Percentiles rank a stretch among this genome's conserved stretches.
Conservation (phyloP, 2,329 filamentous ascomycete genomes). For the Aspergillaceae sp. region DNA sequence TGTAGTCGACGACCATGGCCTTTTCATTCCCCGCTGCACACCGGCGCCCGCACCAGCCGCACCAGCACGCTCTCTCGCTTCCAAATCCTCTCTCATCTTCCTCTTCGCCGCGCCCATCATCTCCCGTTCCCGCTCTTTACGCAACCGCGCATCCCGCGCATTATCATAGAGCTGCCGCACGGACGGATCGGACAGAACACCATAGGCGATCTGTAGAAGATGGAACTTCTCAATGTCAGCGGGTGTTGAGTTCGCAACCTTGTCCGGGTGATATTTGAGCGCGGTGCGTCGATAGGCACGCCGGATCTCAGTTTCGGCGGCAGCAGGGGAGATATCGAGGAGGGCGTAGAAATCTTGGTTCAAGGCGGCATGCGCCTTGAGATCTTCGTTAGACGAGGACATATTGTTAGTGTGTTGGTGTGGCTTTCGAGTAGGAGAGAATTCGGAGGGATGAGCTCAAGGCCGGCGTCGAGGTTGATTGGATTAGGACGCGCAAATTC, state of each 20-base stretch:
- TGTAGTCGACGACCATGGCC: conserved; percentile 36
- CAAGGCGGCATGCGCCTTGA: conserved; percentile 52
- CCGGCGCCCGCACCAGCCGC: conserved; percentile 30
- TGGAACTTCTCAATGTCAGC: conserved; percentile 74
- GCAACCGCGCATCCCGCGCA: conserved; percentile 60
- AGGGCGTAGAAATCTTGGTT: conserved; percentile 69
- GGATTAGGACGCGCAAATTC: too few relatives aligned
- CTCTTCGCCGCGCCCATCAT: conserved; percentile 64
- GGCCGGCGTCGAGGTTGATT: too few relatives aligned
- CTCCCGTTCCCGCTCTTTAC: conserved; percentile 62
- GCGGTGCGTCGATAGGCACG: conserved; percentile 77
- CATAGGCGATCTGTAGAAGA: conserved; percentile 73
- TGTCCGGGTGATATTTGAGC: conserved; percentile 90
- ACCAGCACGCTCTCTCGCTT: conserved; percentile 59
- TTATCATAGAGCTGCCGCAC: conserved; percentile 71
- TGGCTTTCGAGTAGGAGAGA: neutral
- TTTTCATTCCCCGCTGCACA: conserved; percentile 47
- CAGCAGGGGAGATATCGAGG: conserved; percentile 57
- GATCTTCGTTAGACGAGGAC: conserved; percentile 30
- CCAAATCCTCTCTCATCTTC: conserved; percentile 77
- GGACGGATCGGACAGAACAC: conserved; percentile 64
- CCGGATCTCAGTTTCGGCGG: conserved; percentile 64
- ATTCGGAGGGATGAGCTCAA: neutral
- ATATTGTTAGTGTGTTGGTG: neutral
- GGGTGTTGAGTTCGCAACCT: conserved; percentile 60